A percentile compares a stretch with the other conserved stretches of the same genome.
Conservation (phyloP, 2,329 filamentous ascomycete genomes). For the Aspergillus melleus region DNA sequence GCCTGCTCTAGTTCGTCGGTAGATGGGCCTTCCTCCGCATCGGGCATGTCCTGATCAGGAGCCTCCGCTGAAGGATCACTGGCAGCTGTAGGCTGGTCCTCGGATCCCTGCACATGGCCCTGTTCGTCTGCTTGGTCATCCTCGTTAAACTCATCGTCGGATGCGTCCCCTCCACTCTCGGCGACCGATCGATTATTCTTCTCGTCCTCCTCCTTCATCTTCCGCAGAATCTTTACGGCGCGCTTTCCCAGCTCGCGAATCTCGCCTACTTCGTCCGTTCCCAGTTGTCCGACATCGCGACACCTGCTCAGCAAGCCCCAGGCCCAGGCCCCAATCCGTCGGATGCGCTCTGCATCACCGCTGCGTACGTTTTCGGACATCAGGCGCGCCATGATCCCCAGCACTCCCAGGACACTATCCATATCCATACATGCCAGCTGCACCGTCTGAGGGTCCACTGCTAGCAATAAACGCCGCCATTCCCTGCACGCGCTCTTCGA, state of each 20-base stretch:
- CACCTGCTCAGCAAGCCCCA: conserved; percentile 80
- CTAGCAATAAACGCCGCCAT: conserved; percentile 51
- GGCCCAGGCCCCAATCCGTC: conserved; percentile 75
- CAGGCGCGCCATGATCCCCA: conserved; percentile 61
- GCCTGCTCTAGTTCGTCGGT: conserved; percentile 49
- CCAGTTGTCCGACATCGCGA: conserved; percentile 72
- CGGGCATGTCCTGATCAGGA: conserved; percentile 17
- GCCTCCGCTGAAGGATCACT: neutral
- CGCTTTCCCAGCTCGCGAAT: conserved; percentile 78
- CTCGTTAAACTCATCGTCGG: conserved; percentile 23
- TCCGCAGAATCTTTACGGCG: conserved; percentile 56
- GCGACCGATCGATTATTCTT: conserved; percentile 35
- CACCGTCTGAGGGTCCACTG: conserved; percentile 48
- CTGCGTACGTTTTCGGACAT: conserved; percentile 64
- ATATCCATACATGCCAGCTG: conserved; percentile 58
- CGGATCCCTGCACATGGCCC: neutral
- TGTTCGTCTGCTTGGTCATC: conserved; percentile 8
- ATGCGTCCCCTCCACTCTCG: conserved; percentile 23
- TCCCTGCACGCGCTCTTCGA: conserved; percentile 54
- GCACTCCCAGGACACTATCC: conserved; percentile 63
- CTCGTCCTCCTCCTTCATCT: conserved; percentile 45
- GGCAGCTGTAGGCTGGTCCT: conserved; percentile 1
- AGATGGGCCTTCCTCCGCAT: conserved; percentile 15
- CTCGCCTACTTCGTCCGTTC: conserved; percentile 71
- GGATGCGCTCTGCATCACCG: conserved; percentile 59